A percentile compares a stretch with the other conserved stretches of the same genome.
phyloP scores from a whole-genome alignment of 495 filamentous ascomycete species.

The Penicillium herquei region DNA sequence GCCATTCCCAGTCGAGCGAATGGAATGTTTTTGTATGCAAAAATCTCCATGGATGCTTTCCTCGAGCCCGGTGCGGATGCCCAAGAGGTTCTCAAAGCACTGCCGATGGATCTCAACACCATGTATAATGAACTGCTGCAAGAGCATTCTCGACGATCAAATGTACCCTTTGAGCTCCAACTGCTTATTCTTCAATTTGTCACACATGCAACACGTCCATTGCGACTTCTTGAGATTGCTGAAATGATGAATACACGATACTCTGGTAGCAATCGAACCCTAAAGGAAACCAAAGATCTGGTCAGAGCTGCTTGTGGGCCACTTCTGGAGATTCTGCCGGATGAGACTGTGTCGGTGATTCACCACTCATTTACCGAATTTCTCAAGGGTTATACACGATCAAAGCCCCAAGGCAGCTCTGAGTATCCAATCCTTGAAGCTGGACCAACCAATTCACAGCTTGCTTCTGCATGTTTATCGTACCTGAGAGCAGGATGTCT shows the following conservation, averaged over 20 bases:
- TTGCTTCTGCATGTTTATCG: background rate
- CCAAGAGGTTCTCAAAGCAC: conserved; percentile 26
- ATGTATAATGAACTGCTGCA: conserved; percentile 47
- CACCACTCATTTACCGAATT: conserved; percentile 57
- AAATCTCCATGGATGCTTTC: background rate
- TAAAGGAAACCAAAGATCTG: conserved; percentile 24
- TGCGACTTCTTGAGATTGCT: conserved; percentile 49
- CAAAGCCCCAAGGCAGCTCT: background rate
- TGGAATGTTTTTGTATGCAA: background rate
- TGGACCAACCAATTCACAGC: background rate
- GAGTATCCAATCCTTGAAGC: background rate
- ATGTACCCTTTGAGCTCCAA: conserved; percentile 22
- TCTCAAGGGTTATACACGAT: conserved; percentile 17
- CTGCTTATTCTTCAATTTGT: conserved; percentile 36
- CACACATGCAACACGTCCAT: conserved; percentile 48
- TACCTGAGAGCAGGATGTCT: conserved; percentile 1
- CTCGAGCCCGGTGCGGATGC: conserved; percentile 4
- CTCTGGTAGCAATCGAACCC: background rate
- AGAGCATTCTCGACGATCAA: conserved; percentile 38
- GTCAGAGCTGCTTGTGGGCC: conserved; percentile 42
- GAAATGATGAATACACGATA: conserved; percentile 25
- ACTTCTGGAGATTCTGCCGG: conserved; percentile 47
- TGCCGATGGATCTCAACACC: conserved; percentile 21
- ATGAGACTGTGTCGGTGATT: conserved; percentile 49
- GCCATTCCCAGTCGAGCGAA: conserved; percentile 1